These are phyloP conservation scores for Neurospora sp. DNA, from an alignment of 2,329 filamentous ascomycete species.

Conservation along the genomic window DNA sequence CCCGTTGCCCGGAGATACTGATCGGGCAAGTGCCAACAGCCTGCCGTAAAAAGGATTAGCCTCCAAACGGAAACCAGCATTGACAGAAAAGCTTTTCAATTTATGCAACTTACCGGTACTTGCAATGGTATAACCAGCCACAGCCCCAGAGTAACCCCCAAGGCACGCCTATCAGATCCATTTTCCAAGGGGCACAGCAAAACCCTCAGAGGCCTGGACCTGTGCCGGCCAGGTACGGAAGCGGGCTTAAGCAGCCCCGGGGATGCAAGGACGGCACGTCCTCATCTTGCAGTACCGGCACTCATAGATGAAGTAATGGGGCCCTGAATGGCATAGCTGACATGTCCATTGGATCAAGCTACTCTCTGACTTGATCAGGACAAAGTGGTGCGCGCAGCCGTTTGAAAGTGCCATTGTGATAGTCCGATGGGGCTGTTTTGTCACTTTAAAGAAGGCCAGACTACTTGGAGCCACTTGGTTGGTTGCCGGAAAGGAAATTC, in stretches of 20 bases:
- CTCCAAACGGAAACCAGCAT: neutral
- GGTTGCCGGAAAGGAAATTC: neutral
- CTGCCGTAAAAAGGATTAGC: neutral
- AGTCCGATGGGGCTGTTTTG: neutral
- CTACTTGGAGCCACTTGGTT: neutral
- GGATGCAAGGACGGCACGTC: conserved; percentile 49
- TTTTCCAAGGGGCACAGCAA: neutral
- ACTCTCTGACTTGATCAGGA: conserved; percentile 57
- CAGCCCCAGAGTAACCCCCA: conserved; percentile 4
- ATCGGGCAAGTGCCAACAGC: neutral
- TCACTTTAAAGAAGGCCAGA: neutral
- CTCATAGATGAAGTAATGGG: conserved; percentile 60
- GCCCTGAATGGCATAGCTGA: conserved; percentile 53
- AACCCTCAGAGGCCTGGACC: neutral
- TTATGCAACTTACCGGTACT: conserved; percentile 13
- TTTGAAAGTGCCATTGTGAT: conserved; percentile 41
- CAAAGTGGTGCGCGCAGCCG: conserved; percentile 53
- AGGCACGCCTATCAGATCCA: conserved; percentile 4
- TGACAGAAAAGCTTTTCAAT: neutral
- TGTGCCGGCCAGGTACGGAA: conserved; percentile 3
- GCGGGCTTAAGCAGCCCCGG: conserved; percentile 24
- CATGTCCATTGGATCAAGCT: conserved; percentile 58
- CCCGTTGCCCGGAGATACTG: neutral
- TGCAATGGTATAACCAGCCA: conserved; percentile 7
- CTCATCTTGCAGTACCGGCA: conserved; percentile 61